Base-by-base conservation (phyloP, 305 asterid genomes). In the Solanum chacoense region DNA sequence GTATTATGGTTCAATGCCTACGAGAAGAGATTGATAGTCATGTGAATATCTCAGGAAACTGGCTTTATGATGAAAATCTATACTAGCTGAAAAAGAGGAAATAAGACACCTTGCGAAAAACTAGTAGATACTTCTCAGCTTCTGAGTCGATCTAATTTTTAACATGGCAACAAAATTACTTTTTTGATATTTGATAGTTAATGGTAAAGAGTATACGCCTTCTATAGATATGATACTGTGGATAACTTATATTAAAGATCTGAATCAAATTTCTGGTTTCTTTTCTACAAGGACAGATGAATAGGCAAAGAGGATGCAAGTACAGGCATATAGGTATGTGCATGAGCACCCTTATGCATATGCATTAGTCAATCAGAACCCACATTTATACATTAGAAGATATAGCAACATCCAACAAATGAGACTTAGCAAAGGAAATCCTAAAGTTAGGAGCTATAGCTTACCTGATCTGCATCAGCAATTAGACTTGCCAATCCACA, bases 401-500 rank as follows among this genome's bases (percentile, higher is more conserved):
- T 42, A 42, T 42, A 24, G 20, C 69, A 80, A 42, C 71, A 42
- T 80, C 71, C 86, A 80, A 28, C 86, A 28, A 42, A 80, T 28
- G 67, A 28, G 18, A 80, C 28, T 20, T 29, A 0, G 86, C 40
- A 83, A 24, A 50, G 40, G 86, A 50, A 83, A 50, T 29, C 40
- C 31, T 18, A 11, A 83, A 45, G 86, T 42, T 29, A 29, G 72
- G 86, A 83, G 86, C 11, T 29, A 31, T 5, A 83, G 86, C 73
- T 65, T 83, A 83, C 86, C 86, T 83, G 96, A 91, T 95, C 99
- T 3, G 97, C 92, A 90, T 95, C 95, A 69, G 98, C 98, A 76
- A 93, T 91, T 86, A 95, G 89, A 87, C 96, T 92, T 91, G 99
- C 98, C 88, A 98, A 91, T 72, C 99, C 99, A 89, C 93, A 96